Base-by-base conservation (phyloP, 306 rosid genomes). In the Quercus bicolor region DNA sequence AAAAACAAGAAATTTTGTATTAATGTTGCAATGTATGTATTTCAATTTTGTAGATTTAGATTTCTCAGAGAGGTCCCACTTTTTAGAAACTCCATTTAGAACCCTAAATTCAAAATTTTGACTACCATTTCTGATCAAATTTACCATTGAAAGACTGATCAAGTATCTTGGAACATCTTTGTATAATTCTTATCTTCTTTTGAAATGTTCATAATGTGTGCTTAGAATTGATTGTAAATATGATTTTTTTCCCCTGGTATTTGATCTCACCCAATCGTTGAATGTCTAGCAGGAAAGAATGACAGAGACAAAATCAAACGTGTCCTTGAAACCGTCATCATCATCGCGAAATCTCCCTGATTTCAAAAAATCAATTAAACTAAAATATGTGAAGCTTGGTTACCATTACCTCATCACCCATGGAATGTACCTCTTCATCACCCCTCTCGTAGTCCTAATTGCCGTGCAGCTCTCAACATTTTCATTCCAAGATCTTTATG, bases 301-400 rank as follows among this genome's bases (percentile, higher is more conserved):
- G 98, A 29, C 88, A 52, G 93, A 85, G 65, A 54, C 89, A 66
- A 90, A 72, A 81, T 73, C 78, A 2, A 83, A 82, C 20, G 70
- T 84, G 29, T 82, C 92, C 59, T 87, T 82, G 80, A 84, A 79
- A 81, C 85, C 91, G 72, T 55, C 94, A 29, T 21, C 85, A 6
- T 84, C 97, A 37, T 81, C 90, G 0, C 73, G 97, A 34, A 91
- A 74, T 79, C 91, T 93, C 34, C 98, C 98, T 0, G 98, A 93
- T 86, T 93, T 90, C 87, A 93, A 91, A 77, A 91, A 91, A 13
- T 91, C 98, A 21, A 43, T 93, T 14, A 93, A 91, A 57, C 81
- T 93, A 19, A 93, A 93, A 83, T 93, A 93, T 80, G 97, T 93
- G 8, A 93, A 90, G 82, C 98, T 93, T 81, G 98, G 98, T 18